Percentiles rank a stretch among this genome's conserved stretches.
phyloP scores from a whole-genome alignment of 73 alveolate genomes.

The Paramecium bursaria region DNA sequence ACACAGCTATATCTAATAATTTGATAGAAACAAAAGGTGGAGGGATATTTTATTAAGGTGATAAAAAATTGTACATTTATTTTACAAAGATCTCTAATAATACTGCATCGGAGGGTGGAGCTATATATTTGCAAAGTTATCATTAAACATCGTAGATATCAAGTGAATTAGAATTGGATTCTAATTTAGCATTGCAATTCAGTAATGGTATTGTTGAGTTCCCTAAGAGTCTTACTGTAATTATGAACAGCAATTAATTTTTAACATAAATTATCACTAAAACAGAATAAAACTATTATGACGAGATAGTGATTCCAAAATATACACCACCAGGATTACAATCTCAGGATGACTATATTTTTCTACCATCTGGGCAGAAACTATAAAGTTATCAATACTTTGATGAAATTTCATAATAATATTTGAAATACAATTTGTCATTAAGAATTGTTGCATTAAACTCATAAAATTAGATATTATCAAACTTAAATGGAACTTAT shows the following conservation, averaged over 20 bases:
- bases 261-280: background rate
- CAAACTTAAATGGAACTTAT: background rate
- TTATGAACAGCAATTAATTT: background rate
- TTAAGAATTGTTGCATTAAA: constrained; percentile 3
- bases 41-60: background rate
- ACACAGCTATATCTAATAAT: background rate
- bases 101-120: constrained; percentile 4
- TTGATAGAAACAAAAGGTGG: background rate
- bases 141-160: background rate
- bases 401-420: background rate
- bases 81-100: background rate
- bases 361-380: constrained; percentile 1
- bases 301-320: background rate
- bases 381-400: background rate
- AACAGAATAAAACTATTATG: background rate
- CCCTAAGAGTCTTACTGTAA: background rate
- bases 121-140: background rate
- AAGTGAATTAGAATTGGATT: background rate
- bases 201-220: background rate
- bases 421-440: background rate
- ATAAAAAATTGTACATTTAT: background rate
- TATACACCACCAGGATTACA: background rate
- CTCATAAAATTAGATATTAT: background rate
- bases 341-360: background rate
- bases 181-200: background rate